phyloP scores from a whole-genome alignment of 1,284 basidiomycete species.

The Naganishia liquefaciens region DNA sequence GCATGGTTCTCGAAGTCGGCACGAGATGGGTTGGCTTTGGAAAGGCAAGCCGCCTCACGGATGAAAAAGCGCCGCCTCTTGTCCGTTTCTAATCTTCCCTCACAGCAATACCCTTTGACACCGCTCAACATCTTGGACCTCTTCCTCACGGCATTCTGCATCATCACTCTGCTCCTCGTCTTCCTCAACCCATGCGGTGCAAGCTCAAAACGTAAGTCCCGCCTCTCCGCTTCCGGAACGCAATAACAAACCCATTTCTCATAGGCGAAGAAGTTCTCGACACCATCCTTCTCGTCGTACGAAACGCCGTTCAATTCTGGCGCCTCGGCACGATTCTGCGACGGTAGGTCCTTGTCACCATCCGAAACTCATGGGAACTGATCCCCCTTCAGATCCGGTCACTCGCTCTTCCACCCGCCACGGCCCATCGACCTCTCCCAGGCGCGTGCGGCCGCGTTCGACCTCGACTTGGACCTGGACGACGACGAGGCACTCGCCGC shows the following conservation, averaged over 20 bases:
- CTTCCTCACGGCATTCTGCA: slow-evolving; percentile 79
- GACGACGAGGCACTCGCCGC: slow-evolving; percentile 58
- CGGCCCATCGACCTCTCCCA: slow-evolving; percentile 83
- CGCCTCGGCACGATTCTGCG: slow-evolving; percentile 84
- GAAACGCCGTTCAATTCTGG: slow-evolving; percentile 88
- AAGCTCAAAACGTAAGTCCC: slow-evolving; percentile 53
- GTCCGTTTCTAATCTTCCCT: not conserved
- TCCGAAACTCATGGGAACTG: not conserved
- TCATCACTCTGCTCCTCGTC: slow-evolving; percentile 78
- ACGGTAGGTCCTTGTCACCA: slow-evolving; percentile 62
- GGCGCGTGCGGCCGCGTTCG: slow-evolving; percentile 53
- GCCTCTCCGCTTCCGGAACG: not conserved
- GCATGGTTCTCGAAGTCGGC: slow-evolving; percentile 89
- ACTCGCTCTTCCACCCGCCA: slow-evolving; percentile 86
- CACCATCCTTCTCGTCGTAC: slow-evolving; percentile 80
- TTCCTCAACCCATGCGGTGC: slow-evolving; percentile 60
- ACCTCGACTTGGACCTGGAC: slow-evolving; percentile 66
- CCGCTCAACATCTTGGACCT: slow-evolving; percentile 86
- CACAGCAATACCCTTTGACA: slow-evolving; percentile 92
- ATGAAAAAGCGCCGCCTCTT: too few relatives aligned
- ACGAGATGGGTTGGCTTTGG: slow-evolving; percentile 88
- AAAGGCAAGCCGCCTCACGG: slow-evolving; percentile 61
- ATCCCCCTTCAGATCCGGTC: slow-evolving; percentile 69
- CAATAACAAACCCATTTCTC: not conserved
- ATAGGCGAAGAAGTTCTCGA: slow-evolving; percentile 89